Conservation (phyloP, 2,329 filamentous ascomycete species). For the Orbilia ellipsospora region DNA sequence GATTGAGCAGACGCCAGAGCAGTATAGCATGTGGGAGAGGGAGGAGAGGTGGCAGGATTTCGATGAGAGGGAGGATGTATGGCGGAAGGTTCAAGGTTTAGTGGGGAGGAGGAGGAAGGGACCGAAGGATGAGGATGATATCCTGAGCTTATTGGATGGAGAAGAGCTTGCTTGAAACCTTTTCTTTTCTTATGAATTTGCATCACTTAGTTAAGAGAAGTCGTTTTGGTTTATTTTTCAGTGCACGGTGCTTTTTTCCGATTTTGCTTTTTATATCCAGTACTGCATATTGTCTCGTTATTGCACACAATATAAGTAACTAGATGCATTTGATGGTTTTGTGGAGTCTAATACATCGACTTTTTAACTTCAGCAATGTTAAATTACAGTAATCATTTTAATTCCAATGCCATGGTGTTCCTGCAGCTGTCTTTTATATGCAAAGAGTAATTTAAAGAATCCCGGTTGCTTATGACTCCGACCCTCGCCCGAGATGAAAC, state of each 20-base stretch:
- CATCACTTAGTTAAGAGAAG: neutral
- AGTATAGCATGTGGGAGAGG: slow-evolving; percentile 39
- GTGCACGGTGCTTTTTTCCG: neutral
- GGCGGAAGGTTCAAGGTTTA: slow-evolving; percentile 23
- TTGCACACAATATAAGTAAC: too few relatives aligned
- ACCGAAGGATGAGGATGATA: slow-evolving; percentile 14
- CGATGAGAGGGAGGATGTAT: slow-evolving; percentile 30
- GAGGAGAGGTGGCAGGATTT: slow-evolving; percentile 52
- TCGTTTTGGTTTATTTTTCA: neutral
- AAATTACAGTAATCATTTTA: too few relatives aligned
- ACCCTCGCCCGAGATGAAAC: too few relatives aligned
- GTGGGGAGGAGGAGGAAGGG: slow-evolving; percentile 23
- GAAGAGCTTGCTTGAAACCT: slow-evolving; percentile 27
- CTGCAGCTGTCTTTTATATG: too few relatives aligned
- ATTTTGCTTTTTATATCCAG: too few relatives aligned
- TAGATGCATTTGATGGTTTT: too few relatives aligned
- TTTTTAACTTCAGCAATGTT: too few relatives aligned
- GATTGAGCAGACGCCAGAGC: slow-evolving; percentile 34
- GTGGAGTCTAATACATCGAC: too few relatives aligned
- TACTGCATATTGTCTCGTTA: too few relatives aligned
- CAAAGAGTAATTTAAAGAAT: too few relatives aligned
- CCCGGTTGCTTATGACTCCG: too few relatives aligned
- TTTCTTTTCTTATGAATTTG: slow-evolving; percentile 2
- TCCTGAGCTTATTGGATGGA: slow-evolving; percentile 37
- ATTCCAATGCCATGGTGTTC: too few relatives aligned